A percentile compares a stretch with the other conserved stretches of the same genome.
Conservation (phyloP, 2,329 filamentous ascomycete genomes). For the Thelonectria blattea region DNA sequence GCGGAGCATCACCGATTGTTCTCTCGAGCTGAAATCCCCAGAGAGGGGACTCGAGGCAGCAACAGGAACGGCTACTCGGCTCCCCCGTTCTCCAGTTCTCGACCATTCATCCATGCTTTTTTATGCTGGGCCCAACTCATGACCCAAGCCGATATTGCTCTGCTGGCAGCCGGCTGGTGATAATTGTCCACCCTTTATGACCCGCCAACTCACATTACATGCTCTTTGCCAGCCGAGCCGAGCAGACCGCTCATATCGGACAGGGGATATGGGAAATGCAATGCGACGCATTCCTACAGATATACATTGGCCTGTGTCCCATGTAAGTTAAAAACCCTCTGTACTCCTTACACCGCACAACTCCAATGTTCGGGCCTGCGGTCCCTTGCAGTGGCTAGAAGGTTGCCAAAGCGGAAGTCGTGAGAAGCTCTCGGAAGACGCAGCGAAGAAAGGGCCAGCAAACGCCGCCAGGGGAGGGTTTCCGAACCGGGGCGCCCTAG, state of each 20-base stretch:
- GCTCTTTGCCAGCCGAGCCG: not conserved
- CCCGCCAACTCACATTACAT: conserved; percentile 1
- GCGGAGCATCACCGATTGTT: not conserved
- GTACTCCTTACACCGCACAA: not conserved
- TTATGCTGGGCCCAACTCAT: conserved; percentile 1
- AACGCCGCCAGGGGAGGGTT: not conserved
- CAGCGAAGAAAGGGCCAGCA: not conserved
- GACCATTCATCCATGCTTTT: conserved; percentile 9
- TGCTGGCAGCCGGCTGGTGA: conserved; percentile 8
- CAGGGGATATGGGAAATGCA: not conserved
- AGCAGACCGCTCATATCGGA: not conserved
- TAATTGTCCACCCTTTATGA: conserved; percentile 3
- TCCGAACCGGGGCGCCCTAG: not conserved
- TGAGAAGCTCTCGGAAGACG: conserved; percentile 1
- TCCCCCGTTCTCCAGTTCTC: not conserved
- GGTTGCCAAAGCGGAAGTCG: not conserved
- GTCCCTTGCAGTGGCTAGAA: not conserved
- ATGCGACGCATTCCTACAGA: not conserved
- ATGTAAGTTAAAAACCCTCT: not conserved
- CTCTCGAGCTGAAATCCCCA: not conserved
- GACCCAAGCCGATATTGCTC: conserved; percentile 11
- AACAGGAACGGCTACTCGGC: conserved; percentile 4
- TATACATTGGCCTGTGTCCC: not conserved
- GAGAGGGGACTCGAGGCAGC: not conserved
- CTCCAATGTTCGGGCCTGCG: not conserved